phyloP scores from a whole-genome alignment of 2,329 filamentous ascomycete species.

The Colletotrichum cordylinicola region DNA sequence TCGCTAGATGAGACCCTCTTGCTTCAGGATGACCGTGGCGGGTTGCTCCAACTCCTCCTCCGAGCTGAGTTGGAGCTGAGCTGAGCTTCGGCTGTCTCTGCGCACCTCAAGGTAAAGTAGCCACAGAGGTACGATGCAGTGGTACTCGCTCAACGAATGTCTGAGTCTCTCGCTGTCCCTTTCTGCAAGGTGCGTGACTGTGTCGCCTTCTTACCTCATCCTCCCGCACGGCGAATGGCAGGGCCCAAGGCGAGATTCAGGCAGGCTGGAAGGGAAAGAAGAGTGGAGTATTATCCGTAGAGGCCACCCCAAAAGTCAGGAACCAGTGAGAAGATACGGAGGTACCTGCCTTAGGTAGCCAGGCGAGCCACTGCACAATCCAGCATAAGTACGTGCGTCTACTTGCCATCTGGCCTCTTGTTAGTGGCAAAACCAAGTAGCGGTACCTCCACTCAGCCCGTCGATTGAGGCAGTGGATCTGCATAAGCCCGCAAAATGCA shows the following conservation, averaged over 20 bases:
- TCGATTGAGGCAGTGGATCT: conserved; percentile 19
- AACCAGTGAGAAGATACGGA: neutral
- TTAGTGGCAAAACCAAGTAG: neutral
- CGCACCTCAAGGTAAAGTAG: neutral
- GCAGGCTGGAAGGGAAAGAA: neutral
- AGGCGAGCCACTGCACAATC: neutral
- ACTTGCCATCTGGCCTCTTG: neutral
- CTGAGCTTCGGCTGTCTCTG: neutral
- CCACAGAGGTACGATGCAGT: neutral
- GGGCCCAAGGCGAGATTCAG: neutral
- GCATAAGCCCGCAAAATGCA: neutral
- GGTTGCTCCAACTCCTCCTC: neutral
- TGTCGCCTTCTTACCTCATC: conserved; percentile 15
- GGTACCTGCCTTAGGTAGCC: conserved; percentile 4
- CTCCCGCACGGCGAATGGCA: neutral
- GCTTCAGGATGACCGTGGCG: neutral
- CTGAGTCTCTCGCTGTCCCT: neutral
- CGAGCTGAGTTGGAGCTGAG: neutral
- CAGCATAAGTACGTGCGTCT: neutral
- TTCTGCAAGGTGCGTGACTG: neutral
- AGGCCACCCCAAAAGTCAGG: neutral
- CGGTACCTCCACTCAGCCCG: neutral
- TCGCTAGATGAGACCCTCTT: neutral
- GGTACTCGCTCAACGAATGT: neutral
- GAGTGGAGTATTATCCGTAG: neutral